Evolutionary conservation across 2,329 filamentous ascomycete genomes (phyloP).

Genomic region (Aspergillus jensenii): DNA sequence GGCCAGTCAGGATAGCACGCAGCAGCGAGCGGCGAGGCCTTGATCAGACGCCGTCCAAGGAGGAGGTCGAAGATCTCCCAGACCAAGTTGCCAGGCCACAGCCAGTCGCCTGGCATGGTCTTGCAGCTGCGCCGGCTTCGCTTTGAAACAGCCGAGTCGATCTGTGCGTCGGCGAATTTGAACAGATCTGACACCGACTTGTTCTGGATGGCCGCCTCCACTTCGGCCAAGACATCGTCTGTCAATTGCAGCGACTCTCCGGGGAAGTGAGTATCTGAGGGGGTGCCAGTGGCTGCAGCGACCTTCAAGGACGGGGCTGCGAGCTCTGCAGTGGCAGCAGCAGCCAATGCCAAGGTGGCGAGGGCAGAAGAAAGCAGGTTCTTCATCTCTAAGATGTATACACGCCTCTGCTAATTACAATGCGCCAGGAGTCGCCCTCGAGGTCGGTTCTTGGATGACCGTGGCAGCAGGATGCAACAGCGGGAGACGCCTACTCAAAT

Average conservation of each 20-base stretch:
- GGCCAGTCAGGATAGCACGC: constrained; percentile 35
- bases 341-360: no score
- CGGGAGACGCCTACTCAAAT: no score
- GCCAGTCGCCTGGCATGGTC: constrained; percentile 19
- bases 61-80: constrained; percentile 38
- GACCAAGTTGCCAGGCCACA: constrained; percentile 18
- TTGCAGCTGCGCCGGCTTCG: constrained; percentile 44
- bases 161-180: constrained; percentile 23
- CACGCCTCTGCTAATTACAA: no score
- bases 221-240: constrained; percentile 32
- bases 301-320: no score
- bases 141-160: constrained; percentile 15
- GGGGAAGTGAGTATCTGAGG: constrained; percentile 21
- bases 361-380: no score
- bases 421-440: no score
- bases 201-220: constrained; percentile 27
- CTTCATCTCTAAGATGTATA: no score
- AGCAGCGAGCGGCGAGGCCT: constrained; percentile 34
- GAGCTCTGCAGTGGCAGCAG: no score
- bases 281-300: constrained; percentile 12
- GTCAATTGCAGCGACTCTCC: constrained; percentile 35
- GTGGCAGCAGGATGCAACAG: no score
- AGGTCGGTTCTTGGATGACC: no score
- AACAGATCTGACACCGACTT: constrained; percentile 35
- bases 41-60: constrained; percentile 33